Percentiles rank a stretch among this genome's conserved stretches.
phyloP scores from a whole-genome alignment of 768 basidiomycete genomes.

The Phanerodontia chrysosporium region DNA sequence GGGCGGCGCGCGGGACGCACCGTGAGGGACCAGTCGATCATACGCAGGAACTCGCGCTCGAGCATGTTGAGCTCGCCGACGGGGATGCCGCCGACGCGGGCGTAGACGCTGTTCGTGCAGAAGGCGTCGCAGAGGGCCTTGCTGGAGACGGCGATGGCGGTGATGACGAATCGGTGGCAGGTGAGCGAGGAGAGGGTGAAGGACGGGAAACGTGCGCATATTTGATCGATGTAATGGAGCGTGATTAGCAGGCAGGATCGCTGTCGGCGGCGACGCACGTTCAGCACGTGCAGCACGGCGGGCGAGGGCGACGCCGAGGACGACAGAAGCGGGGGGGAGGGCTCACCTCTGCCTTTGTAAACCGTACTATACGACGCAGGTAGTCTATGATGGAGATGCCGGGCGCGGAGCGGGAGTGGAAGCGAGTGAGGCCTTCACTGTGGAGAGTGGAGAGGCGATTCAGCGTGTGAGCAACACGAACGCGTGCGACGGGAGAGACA shows the following conservation, averaged over 20 bases:
- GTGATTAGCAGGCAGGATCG: conserved; percentile 78
- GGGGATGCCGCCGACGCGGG: conserved; percentile 93
- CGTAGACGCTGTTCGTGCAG: conserved; percentile 92
- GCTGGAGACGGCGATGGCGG: conserved; percentile 86
- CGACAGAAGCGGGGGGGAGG: conserved; percentile 5
- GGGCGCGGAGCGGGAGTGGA: conserved; percentile 92
- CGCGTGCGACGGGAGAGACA: conserved; percentile 18
- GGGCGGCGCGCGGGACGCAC: conserved; percentile 48
- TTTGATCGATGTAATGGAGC: conserved; percentile 90
- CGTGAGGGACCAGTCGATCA: conserved; percentile 92
- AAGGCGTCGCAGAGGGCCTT: conserved; percentile 96
- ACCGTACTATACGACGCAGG: conserved; percentile 87
- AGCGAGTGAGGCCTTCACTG: conserved; percentile 89
- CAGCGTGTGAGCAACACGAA: conserved; percentile 14
- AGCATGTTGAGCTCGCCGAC: conserved; percentile 89
- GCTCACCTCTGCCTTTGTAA: conserved; percentile 91
- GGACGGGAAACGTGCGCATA: conserved; percentile 78
- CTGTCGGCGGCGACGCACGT: conserved; percentile 32
- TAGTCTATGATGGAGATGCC: conserved; percentile 89
- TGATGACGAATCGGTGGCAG: conserved; percentile 95
- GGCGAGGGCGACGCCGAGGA: conserved; percentile 2
- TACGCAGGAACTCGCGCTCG: conserved; percentile 88
- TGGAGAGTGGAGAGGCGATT: conserved; percentile 15
- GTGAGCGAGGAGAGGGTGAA: conserved; percentile 96
- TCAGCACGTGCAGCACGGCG: conserved; percentile 1